Percentiles rank a stretch among this genome's conserved stretches.
Evolutionary conservation across 2,329 filamentous ascomycete genomes (phyloP).

Genomic region (Pyrenophora seminiperda): DNA sequence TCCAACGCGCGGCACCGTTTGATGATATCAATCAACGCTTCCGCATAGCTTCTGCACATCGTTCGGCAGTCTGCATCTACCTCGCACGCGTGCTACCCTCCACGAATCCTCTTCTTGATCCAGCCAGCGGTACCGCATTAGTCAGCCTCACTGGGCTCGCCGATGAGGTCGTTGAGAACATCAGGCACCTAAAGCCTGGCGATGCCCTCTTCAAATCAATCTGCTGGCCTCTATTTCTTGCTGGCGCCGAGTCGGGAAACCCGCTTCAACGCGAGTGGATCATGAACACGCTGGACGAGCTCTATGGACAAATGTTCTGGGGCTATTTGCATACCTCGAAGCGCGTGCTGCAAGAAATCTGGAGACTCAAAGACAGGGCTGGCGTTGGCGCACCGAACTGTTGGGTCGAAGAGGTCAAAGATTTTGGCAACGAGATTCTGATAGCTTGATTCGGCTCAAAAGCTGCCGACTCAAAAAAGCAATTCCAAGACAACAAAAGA

Average conservation of each 20-base stretch:
- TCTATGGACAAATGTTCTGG: conserved; percentile 47
- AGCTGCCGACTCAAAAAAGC: neutral
- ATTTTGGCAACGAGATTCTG: conserved; percentile 39
- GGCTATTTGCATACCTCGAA: conserved; percentile 46
- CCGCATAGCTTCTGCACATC: conserved; percentile 47
- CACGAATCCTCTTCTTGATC: conserved; percentile 49
- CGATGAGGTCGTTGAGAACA: conserved; percentile 57
- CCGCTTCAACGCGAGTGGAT: conserved; percentile 57
- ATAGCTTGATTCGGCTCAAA: conserved; percentile 33
- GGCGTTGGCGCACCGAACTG: conserved; percentile 32
- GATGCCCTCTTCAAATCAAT: conserved; percentile 64
- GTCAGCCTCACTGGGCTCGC: conserved; percentile 50
- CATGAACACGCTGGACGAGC: conserved; percentile 51
- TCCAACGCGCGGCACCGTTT: conserved; percentile 40
- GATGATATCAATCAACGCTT: conserved; percentile 44
- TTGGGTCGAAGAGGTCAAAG: conserved; percentile 44
- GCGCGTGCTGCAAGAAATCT: conserved; percentile 43
- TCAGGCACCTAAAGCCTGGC: conserved; percentile 55
- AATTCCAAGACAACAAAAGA: neutral
- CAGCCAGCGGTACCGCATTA: conserved; percentile 43
- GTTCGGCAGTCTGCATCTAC: conserved; percentile 50
- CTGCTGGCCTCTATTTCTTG: conserved; percentile 65
- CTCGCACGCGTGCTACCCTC: conserved; percentile 41
- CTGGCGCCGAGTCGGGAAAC: conserved; percentile 61
- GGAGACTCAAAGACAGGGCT: conserved; percentile 38